phyloP scores from a whole-genome alignment of 2,329 filamentous ascomycete species.

The Beauveria sp. region DNA sequence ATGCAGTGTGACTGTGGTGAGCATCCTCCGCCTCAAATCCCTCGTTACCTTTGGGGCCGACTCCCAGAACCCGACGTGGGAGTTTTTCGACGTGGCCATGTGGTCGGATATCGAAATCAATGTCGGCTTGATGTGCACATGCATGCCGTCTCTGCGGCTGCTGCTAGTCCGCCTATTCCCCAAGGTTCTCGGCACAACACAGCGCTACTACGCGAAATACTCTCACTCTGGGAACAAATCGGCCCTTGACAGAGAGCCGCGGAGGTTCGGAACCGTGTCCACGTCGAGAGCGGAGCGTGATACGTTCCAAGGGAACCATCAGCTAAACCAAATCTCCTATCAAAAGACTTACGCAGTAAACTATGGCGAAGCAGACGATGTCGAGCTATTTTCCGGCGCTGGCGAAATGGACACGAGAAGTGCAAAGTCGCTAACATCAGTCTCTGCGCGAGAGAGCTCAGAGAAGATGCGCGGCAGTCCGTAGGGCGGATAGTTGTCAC shows the following conservation, averaged over 20 bases:
- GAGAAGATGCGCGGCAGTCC: background rate
- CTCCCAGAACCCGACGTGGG: slow-evolving; percentile 22
- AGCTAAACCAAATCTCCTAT: slow-evolving; percentile 23
- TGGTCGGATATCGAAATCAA: slow-evolving; percentile 33
- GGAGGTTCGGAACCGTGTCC: slow-evolving; percentile 16
- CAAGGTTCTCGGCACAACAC: slow-evolving; percentile 22
- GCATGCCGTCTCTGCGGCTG: slow-evolving; percentile 28
- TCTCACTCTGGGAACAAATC: slow-evolving; percentile 12
- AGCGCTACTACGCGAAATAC: slow-evolving; percentile 22
- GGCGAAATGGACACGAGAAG: slow-evolving; percentile 14
- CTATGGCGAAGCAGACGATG: slow-evolving; percentile 25
- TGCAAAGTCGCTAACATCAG: background rate
- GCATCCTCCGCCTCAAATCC: slow-evolving; percentile 22
- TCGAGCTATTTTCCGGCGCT: slow-evolving; percentile 22
- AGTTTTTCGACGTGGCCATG: slow-evolving; percentile 20
- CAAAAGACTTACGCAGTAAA: slow-evolving; percentile 29
- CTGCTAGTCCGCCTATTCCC: slow-evolving; percentile 32
- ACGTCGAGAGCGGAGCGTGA: slow-evolving; percentile 18
- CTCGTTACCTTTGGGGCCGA: slow-evolving; percentile 20
- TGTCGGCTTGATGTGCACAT: slow-evolving; percentile 31
- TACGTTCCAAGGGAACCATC: slow-evolving; percentile 12
- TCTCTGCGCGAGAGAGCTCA: background rate
- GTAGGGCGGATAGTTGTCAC: background rate
- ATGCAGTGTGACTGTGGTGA: slow-evolving; percentile 23
- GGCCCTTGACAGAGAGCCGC: slow-evolving; percentile 11